Percentiles rank a stretch among this genome's conserved stretches.
These are phyloP conservation scores for Akanthomyces uredinophilus DNA, from an alignment of 2,329 filamentous ascomycete genomes.

Conservation along the genomic window DNA sequence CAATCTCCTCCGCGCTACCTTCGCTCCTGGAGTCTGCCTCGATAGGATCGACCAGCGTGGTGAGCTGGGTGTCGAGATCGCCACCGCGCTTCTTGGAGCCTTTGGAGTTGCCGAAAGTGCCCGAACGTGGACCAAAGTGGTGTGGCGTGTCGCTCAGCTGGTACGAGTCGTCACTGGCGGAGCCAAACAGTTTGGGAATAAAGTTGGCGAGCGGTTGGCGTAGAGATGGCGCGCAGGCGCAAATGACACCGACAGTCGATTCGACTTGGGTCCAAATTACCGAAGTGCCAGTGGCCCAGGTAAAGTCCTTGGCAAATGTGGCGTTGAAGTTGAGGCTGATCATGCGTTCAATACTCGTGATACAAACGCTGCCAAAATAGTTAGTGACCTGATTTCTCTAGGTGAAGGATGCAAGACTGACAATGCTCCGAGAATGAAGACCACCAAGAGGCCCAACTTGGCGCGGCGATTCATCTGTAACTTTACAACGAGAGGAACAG, in stretches of 20 bases:
- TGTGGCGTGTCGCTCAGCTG: slow-evolving; percentile 9
- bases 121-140: slow-evolving; percentile 4
- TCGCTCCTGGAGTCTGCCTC: neutral
- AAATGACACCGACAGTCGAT: slow-evolving; percentile 12
- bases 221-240: slow-evolving; percentile 8
- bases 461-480: slow-evolving; percentile 11
- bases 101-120: slow-evolving; percentile 4
- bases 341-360: slow-evolving; percentile 13
- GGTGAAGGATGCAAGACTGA: neutral
- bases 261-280: slow-evolving; percentile 14
- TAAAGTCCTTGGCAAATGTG: slow-evolving; percentile 8
- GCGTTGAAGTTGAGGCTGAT: slow-evolving; percentile 14
- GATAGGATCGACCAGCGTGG: neutral
- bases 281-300: slow-evolving; percentile 9
- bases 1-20: neutral
- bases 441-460: slow-evolving; percentile 9
- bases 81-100: slow-evolving; percentile 4
- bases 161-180: neutral
- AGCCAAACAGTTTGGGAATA: slow-evolving; percentile 5
- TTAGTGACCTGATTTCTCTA: neutral
- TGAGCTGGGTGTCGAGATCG: slow-evolving; percentile 3
- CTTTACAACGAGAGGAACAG: slow-evolving; percentile 1
- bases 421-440: slow-evolving; percentile 11
- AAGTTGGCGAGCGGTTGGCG: slow-evolving; percentile 3
- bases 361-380: neutral